These are phyloP conservation scores for Penicillium samsonianum DNA, from an alignment of 495 filamentous ascomycete species.

Conservation along the genomic window DNA sequence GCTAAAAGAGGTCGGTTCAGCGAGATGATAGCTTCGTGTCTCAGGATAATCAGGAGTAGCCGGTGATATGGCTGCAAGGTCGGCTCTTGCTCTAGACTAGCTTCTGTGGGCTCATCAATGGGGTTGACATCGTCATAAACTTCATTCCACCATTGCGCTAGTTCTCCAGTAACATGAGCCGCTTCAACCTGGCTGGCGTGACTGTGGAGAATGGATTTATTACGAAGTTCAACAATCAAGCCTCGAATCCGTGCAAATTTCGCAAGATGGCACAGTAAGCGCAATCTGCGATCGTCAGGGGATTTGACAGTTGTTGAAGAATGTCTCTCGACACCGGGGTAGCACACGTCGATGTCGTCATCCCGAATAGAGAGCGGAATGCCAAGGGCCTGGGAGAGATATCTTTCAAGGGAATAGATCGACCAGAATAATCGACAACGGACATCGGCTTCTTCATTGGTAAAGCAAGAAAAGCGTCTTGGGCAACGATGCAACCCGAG, in stretches of 20 bases:
- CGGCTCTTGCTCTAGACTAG: constrained; percentile 1
- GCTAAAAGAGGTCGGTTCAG: constrained; percentile 48
- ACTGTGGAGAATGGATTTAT: constrained; percentile 47
- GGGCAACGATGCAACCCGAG: constrained; percentile 53
- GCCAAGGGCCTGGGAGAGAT: constrained; percentile 51
- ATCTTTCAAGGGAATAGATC: constrained; percentile 51
- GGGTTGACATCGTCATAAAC: constrained; percentile 47
- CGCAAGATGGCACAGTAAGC: constrained; percentile 40
- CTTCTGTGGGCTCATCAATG: constrained; percentile 23
- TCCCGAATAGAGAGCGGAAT: constrained; percentile 52
- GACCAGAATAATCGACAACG: constrained; percentile 53
- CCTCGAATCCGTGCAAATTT: constrained; percentile 47
- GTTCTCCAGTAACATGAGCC: constrained; percentile 38
- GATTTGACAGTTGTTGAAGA: neutral
- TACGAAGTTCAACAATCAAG: constrained; percentile 46
- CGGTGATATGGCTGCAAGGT: constrained; percentile 36
- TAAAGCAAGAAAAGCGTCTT: constrained; percentile 42
- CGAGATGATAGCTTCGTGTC: constrained; percentile 48
- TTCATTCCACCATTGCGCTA: constrained; percentile 50
- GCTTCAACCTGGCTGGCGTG: constrained; percentile 37
- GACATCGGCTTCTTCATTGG: constrained; percentile 37
- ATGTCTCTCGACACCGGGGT: constrained; percentile 43
- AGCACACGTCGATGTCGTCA: constrained; percentile 56
- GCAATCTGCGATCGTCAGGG: constrained; percentile 27
- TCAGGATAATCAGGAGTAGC: constrained; percentile 37